Evolutionary conservation across 441 rosid genomes (phyloP), one percentile per base, ranked within the genome.

Genomic region (Melastoma candidum): DNA sequence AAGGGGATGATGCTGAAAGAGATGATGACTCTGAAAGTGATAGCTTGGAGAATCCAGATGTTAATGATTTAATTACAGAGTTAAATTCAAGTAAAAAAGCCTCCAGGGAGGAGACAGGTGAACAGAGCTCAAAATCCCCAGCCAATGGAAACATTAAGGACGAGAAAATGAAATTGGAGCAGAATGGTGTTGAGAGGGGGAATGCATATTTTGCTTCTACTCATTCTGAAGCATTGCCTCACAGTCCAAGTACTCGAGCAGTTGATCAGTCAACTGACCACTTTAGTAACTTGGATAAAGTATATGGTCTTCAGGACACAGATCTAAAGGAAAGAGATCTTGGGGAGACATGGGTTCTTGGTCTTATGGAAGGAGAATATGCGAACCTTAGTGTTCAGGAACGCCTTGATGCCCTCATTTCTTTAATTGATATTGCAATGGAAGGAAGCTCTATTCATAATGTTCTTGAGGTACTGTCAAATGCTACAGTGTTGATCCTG

Each of bases 1-100:
- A 78, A 68, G 92, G 77, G 48, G 97, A 85, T 61, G 96, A 78
- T 51, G 89, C 80, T 60, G 96, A 88, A 71, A 83, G 92, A 68
- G 98, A 66, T 46, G 70, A 56, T 12, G 66, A 55, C 50, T 62
- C 66, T 62, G 66, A 62, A 49, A 62, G 66, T 1, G 66, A 54
- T 36, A 54, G 66, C 48, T 49, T 26, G 76, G 99, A 94, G 53
- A 94, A 85, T 71, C 86, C 87, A 25, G 96, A 85, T 61, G 73
- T 80, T 64, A 95, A 95, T 76, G 98, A 85, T 63, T 64, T 90
- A 59, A 68, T 72, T 51, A 54, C 83, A 57, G 87, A 77, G 49
- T 59, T 71, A 58, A 70, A 77, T 59, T 61, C 53, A 47, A 76
- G 74, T 66, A 68, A 70, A 60, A 67, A 60, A 59, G 64, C 57